Evolutionary conservation across 2,329 filamentous ascomycete genomes (phyloP), one percentile per base, ranked within the genome.

Genomic region (Pseudogymnoascus sp.): DNA sequence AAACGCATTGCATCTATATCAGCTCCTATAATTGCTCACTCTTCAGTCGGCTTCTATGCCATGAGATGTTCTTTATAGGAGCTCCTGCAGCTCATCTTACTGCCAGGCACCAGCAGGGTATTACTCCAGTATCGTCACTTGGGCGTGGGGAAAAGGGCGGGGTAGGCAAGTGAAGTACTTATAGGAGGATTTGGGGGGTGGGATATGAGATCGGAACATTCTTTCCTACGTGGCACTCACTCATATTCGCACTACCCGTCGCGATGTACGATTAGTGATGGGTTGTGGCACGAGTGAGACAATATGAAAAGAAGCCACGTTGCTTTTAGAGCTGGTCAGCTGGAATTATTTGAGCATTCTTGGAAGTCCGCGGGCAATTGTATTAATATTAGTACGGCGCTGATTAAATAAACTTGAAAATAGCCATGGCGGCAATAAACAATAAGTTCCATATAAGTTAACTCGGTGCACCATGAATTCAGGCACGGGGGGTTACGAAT

Each of bases 281-380:
- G 51, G n/a, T 7, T 57, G 51, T 34, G 51, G 51, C 19, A 21
- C 48, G 14, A 5, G 13, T 16, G 25, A 57, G n/a, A 57, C 51
- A 57, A 34, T 57, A 57, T 57, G 51, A 57, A 28, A 57, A 34
- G 51, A 57, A 57, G 51, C 51, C 51, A 57, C 51, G 51, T 57
- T 57, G 51, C 51, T 57, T 34, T 34, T 57, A 57, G 51, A 57
- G 28, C 25, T 57, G n/a, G 51, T 57, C 48, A 54, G 48, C 21
- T 54, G n/a, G 48, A 31, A 54, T 54, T 31, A 54, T 54, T 31
- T 54, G 25, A 54, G 48, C 25, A 54, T 54, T 54, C 48, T 54
- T 16, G 25, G 25, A 31, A 54, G 48, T 54, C 25, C 16, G 51
- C 51, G 28, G 51, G 51, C 28, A 57, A 57, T 57, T 57, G 51